Evolutionary conservation across 129 eudicot genomes (phyloP), one percentile per base, ranked within the genome.

Genomic region (Escallonia rubra): DNA sequence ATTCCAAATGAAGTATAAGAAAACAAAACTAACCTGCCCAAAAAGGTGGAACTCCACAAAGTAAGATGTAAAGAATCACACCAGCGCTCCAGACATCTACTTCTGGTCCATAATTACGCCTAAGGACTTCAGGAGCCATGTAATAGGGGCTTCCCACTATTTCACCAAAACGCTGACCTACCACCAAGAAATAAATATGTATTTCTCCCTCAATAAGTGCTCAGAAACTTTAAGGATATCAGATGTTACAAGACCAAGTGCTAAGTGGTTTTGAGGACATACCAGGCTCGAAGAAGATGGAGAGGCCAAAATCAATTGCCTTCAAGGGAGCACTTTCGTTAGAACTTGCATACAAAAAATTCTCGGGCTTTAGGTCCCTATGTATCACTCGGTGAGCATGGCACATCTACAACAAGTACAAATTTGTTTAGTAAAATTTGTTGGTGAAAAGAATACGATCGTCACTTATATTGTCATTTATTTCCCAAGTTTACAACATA

Each of bases 31-130:
- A 23, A 91, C 97, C 97, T 83, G 97, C 96, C 97, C 97, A 88
- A 54, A 91, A 87, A 50, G 97, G 97, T 59, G 97, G 97, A 77
- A 88, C 94, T 34, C 97, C 97, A 74, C 97, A 91, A 8, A 91
- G 68, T 47, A 91, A 78, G 67, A 91, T 87, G 78, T 91, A 91
- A 44, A 91, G 86, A 69, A 88, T 91, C 68, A 91, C 96, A 34
- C 97, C 97, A 3, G 96, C 87, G 71, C 97, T 91, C 97, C 97
- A 91, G 8, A 91, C 80, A 72, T 91, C 97, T 65, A 88, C 71
- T 72, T 88, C 89, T 64, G 82, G 72, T 45, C 97, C 97, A 68
- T 91, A 91, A 64, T 81, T 85, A 13, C 97, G 80, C 67, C 85
- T 77, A 9, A 88, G 88, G 14, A 91, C 96, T 72, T 91, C 97